phyloP scores from a whole-genome alignment of 208 protist species.

The Crithidia fasciculata region DNA sequence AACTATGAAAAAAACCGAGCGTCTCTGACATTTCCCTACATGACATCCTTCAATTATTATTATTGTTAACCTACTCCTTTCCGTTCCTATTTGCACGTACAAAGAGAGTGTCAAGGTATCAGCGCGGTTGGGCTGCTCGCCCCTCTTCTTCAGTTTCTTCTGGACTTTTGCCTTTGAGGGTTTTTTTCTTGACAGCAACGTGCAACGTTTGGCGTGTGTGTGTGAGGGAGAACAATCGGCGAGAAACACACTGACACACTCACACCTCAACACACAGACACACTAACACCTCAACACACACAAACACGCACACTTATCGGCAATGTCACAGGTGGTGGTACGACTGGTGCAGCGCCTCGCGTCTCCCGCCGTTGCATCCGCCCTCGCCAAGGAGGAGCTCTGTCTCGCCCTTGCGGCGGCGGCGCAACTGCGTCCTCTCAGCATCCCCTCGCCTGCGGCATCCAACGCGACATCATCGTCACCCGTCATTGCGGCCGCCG shows the following conservation, averaged over 20 bases:
- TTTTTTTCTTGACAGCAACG: too few species aligned
- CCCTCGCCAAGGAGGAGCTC: conserved; percentile 51
- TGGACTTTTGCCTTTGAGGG: too few species aligned
- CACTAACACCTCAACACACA: neutral
- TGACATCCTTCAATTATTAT: too few species aligned
- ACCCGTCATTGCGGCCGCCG: neutral
- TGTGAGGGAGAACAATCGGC: too few species aligned
- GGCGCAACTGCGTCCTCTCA: conserved; percentile 32
- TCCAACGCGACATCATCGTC: conserved; percentile 1
- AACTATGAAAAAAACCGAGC: too few species aligned
- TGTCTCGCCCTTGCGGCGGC: conserved; percentile 73
- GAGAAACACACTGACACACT: neutral
- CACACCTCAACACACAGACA: neutral
- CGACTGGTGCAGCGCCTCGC: conserved; percentile 37
- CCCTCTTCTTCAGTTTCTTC: too few species aligned
- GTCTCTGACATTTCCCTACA: too few species aligned
- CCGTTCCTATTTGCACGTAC: too few species aligned
- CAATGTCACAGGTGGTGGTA: conserved; percentile 9
- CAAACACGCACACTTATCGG: neutral
- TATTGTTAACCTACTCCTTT: too few species aligned
- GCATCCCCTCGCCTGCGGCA: neutral
- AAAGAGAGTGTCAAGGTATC: too few species aligned
- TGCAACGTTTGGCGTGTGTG: too few species aligned
- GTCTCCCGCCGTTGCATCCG: conserved; percentile 19
- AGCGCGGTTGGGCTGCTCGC: too few species aligned